Evolutionary conservation across 768 basidiomycete species (phyloP).

Genomic region (Cystofilobasidium bisporidii): DNA sequence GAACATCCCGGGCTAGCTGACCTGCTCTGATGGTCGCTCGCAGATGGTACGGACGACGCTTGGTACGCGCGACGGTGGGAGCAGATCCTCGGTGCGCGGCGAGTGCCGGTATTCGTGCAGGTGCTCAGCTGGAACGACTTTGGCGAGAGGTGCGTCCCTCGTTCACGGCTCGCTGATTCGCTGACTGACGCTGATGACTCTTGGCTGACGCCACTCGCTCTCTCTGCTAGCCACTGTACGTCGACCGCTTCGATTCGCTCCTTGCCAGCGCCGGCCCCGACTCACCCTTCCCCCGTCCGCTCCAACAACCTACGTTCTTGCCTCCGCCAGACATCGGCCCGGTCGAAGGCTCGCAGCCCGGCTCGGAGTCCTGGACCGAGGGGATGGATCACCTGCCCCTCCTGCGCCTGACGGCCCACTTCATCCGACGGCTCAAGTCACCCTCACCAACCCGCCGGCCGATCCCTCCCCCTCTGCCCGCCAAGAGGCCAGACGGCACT

Average conservation of each 20-base stretch:
- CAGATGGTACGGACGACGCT: conserved; percentile 39
- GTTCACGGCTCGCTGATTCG: no score
- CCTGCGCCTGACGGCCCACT: conserved; percentile 35
- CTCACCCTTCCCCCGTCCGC: not conserved
- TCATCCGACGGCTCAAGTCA: conserved; percentile 31
- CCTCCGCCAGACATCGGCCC: conserved; percentile 38
- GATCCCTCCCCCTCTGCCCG: not conserved
- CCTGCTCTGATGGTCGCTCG: no score
- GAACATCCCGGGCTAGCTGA: no score
- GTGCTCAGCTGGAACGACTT: conserved; percentile 41
- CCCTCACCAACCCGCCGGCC: no score
- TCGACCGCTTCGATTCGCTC: not conserved
- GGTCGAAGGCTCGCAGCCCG: conserved; percentile 37
- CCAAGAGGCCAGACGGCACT: no score
- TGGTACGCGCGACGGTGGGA: conserved; percentile 36
- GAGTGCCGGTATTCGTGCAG: conserved; percentile 36
- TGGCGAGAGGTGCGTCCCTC: conserved; percentile 38
- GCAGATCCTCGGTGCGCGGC: conserved; percentile 30
- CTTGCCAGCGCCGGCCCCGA: not conserved
- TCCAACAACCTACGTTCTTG: no score
- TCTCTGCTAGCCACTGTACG: not conserved
- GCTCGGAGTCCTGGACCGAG: conserved; percentile 37
- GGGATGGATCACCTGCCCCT: conserved; percentile 37
- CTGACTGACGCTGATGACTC: no score
- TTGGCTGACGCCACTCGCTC: not conserved